Conservation (phyloP, 2,329 filamentous ascomycete species). For the Colletotrichum cordylinicola region DNA sequence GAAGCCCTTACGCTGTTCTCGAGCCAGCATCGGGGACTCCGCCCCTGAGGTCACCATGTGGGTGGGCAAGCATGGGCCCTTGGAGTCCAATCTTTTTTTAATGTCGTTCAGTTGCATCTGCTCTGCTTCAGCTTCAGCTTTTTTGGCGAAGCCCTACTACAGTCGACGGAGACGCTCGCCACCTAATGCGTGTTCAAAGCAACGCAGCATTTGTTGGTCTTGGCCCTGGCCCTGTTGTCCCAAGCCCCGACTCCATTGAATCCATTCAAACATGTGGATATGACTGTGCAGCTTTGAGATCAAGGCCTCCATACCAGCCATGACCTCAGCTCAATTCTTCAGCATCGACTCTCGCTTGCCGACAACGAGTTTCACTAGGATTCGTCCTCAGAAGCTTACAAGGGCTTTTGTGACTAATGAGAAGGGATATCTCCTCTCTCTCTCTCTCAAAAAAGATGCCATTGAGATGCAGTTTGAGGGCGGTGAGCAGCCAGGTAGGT, state of each 20-base stretch:
- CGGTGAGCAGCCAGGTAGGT: neutral
- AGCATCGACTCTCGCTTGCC: slow-evolving; percentile 5
- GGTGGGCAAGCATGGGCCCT: slow-evolving; percentile 1
- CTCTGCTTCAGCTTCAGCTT: neutral
- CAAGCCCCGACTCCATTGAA: neutral
- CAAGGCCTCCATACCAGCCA: neutral
- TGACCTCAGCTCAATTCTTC: slow-evolving; percentile 2
- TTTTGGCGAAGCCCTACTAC: neutral
- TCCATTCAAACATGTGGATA: neutral
- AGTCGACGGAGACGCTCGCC: neutral
- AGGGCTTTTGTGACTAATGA: neutral
- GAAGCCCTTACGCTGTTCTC: neutral
- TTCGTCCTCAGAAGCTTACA: neutral
- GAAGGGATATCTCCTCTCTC: neutral
- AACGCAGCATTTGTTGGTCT: neutral
- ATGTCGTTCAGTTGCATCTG: neutral
- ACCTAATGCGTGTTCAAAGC: neutral
- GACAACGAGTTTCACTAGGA: slow-evolving; percentile 1
- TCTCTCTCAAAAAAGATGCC: neutral
- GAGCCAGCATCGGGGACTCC: slow-evolving; percentile 14
- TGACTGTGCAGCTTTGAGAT: neutral
- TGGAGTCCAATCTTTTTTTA: neutral
- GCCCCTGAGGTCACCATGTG: neutral
- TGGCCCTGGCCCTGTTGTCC: neutral
- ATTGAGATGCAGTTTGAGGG: neutral